Conservation (phyloP, 2,329 filamentous ascomycete genomes). For the Anthostomella pinea region DNA sequence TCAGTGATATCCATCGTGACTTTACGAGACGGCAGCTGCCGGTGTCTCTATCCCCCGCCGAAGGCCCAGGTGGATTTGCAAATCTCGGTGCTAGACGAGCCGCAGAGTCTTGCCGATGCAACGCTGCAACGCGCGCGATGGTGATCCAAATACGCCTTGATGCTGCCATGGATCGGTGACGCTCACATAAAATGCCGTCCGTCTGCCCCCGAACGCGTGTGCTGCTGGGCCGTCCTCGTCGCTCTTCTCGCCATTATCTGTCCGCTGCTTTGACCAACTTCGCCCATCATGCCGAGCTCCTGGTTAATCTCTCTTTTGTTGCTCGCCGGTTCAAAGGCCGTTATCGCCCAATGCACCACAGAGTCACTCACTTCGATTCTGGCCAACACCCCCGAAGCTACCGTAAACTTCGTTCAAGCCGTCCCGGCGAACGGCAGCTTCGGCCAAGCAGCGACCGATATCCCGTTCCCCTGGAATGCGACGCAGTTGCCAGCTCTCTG, state of each 20-base stretch:
- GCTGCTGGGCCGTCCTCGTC: too few relatives aligned
- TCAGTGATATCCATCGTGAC: too few relatives aligned
- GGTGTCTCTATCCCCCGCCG: too few relatives aligned
- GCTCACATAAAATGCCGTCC: background rate
- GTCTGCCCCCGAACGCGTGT: background rate
- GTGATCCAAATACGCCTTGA: too few relatives aligned
- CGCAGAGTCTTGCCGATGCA: too few relatives aligned
- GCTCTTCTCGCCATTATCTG: background rate
- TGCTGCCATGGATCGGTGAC: background rate
- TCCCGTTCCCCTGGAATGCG: constrained; percentile 23
- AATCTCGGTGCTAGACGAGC: too few relatives aligned
- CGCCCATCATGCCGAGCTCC: constrained; percentile 13
- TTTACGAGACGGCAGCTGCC: too few relatives aligned
- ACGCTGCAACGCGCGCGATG: too few relatives aligned
- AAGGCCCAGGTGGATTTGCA: too few relatives aligned
- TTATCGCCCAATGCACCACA: constrained; percentile 19
- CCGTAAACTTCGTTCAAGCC: constrained; percentile 23
- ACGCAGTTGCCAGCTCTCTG: constrained; percentile 29
- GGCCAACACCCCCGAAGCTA: constrained; percentile 15
- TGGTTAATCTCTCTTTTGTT: constrained; percentile 6
- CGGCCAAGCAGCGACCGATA: constrained; percentile 16
- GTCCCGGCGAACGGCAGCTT: constrained; percentile 27
- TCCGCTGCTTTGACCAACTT: background rate
- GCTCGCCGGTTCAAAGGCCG: constrained; percentile 12
- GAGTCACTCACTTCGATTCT: constrained; percentile 23